phyloP scores from a whole-genome alignment of 2,329 filamentous ascomycete species.

The Beauveria sp. region DNA sequence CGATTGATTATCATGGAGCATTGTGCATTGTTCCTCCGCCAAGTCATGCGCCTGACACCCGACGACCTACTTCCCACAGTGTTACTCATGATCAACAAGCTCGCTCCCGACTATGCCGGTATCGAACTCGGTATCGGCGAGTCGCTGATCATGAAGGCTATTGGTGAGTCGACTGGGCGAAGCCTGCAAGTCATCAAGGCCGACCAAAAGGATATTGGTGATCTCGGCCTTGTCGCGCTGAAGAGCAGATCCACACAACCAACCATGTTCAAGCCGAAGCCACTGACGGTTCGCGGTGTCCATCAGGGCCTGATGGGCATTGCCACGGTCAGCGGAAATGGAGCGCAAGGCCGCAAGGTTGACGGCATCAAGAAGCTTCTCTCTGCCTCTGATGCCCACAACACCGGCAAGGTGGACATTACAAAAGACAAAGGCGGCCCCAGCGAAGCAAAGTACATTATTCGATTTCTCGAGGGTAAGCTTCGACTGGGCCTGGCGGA shows the following conservation, averaged over 20 bases:
- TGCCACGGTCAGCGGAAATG: constrained; percentile 77
- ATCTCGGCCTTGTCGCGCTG: constrained; percentile 87
- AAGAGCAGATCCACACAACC: constrained; percentile 93
- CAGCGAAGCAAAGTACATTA: constrained; percentile 89
- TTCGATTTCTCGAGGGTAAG: constrained; percentile 92
- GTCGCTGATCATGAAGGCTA: constrained; percentile 97
- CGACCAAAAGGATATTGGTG: constrained; percentile 93
- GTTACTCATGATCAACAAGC: constrained; percentile 94
- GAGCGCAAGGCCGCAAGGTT: constrained; percentile 84
- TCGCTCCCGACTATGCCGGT: constrained; percentile 92
- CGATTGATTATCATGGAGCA: constrained; percentile 81
- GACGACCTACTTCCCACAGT: constrained; percentile 81
- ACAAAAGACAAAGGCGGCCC: constrained; percentile 86
- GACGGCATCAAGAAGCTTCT: constrained; percentile 93
- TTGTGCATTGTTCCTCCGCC: constrained; percentile 82
- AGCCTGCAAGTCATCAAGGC: constrained; percentile 85
- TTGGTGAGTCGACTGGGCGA: constrained; percentile 87
- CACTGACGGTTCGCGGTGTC: constrained; percentile 78
- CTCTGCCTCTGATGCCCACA: constrained; percentile 75
- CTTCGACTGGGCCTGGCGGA: constrained; percentile 86
- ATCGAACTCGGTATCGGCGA: constrained; percentile 98
- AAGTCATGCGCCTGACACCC: constrained; percentile 88
- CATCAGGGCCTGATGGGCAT: constrained; percentile 84
- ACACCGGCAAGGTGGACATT: constrained; percentile 76
- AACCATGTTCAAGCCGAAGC: constrained; percentile 97